phyloP scores from a whole-genome alignment of 306 rosid genomes.

The Dalbergia cochinchinensis region DNA sequence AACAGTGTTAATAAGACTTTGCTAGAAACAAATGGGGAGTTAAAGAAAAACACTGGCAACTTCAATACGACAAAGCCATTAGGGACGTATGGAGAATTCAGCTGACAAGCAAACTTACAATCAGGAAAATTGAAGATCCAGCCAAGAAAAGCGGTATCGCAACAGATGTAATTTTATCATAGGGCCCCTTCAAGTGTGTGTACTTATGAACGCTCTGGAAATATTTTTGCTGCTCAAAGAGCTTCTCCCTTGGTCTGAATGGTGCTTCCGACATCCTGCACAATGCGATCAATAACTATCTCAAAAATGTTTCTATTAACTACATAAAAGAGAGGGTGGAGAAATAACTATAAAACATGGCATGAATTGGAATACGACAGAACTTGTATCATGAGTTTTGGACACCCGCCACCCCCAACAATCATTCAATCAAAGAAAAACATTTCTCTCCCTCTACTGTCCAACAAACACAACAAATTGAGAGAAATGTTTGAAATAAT shows the following conservation, averaged over 20 bases:
- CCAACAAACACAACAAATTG: not conserved
- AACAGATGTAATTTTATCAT: conserved; percentile 89
- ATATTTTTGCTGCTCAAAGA: conserved; percentile 71
- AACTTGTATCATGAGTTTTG: not conserved
- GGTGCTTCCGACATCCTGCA: conserved; percentile 88
- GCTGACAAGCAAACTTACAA: conserved; percentile 64
- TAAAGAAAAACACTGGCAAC: conserved; percentile 5
- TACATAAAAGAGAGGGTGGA: conserved; percentile 1
- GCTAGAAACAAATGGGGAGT: not conserved
- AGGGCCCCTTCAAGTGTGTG: conserved; percentile 86
- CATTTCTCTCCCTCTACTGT: not conserved
- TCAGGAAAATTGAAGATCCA: conserved; percentile 66
- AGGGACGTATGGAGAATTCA: not conserved
- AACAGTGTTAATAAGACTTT: not conserved
- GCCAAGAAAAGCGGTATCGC: conserved; percentile 91
- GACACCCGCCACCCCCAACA: not conserved
- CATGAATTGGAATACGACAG: conserved; percentile 32
- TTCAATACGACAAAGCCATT: conserved; percentile 12
- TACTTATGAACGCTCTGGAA: conserved; percentile 70
- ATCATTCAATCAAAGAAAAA: not conserved
- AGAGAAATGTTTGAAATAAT: conserved; percentile 4
- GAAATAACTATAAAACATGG: not conserved
- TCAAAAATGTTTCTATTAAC: conserved; percentile 13
- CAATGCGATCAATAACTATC: not conserved
- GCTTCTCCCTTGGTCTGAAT: conserved; percentile 86